phyloP scores from a whole-genome alignment of 2,329 filamentous ascomycete genomes.

The Xylariaceae sp. region DNA sequence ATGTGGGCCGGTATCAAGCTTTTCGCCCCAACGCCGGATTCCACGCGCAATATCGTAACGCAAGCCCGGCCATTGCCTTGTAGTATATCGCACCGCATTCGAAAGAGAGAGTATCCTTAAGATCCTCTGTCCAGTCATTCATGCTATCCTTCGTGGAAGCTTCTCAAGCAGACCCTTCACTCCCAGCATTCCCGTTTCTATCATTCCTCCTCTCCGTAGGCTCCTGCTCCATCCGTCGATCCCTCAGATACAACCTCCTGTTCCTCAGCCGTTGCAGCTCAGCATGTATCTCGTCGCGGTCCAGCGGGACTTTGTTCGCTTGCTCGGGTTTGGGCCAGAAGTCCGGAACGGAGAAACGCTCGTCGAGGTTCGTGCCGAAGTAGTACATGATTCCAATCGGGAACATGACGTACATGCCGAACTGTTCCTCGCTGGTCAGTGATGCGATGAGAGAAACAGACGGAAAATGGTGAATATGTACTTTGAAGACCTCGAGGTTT shows the following conservation, averaged over 20 bases:
- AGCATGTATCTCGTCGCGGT: conserved; percentile 75
- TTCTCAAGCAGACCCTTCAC: conserved; percentile 3
- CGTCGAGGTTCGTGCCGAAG: conserved; percentile 96
- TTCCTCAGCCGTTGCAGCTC: conserved; percentile 72
- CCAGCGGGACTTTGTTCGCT: conserved; percentile 71
- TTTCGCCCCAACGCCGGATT: no score
- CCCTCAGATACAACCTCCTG: conserved; percentile 68
- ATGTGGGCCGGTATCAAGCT: no score
- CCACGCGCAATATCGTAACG: no score
- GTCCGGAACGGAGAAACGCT: conserved; percentile 78
- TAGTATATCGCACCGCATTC: no score
- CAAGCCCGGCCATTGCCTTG: no score
- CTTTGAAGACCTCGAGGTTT: conserved; percentile 95
- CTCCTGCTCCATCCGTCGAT: conserved; percentile 51
- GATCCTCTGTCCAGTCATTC: neutral
- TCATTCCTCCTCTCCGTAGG: conserved; percentile 1
- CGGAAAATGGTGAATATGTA: conserved; percentile 33
- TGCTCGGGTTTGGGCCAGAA: conserved; percentile 89
- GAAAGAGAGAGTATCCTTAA: neutral
- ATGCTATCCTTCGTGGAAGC: neutral
- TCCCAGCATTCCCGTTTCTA: conserved; percentile 1
- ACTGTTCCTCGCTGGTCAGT: conserved; percentile 49
- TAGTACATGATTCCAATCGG: conserved; percentile 99
- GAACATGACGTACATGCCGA: conserved; percentile 98
- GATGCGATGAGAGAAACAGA: neutral